Evolutionary conservation across 441 rosid species (phyloP).

Genomic region (Mallotus repandus): DNA sequence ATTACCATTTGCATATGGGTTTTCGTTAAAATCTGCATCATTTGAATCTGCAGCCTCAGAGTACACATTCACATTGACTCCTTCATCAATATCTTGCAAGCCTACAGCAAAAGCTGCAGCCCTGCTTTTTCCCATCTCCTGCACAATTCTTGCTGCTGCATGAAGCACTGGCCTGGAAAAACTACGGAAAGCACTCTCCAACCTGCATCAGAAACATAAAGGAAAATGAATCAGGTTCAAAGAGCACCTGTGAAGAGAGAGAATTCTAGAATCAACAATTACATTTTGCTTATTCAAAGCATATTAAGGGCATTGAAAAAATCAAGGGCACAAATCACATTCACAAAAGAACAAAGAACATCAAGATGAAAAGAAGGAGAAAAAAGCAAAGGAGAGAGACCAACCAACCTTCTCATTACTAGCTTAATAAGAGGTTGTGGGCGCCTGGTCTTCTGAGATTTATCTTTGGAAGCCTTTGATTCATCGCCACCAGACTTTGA

Average conservation of each 20-base stretch:
- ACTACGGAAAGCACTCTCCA: conserved; percentile 99
- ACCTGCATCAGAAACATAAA: conserved; percentile 41
- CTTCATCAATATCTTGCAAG: conserved; percentile 91
- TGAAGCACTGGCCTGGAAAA: conserved; percentile 99
- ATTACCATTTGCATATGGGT: conserved; percentile 81
- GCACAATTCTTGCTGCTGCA: conserved; percentile 99
- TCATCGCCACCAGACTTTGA: conserved; percentile 46
- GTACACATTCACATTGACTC: conserved; percentile 64
- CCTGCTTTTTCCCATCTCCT: conserved; percentile 98
- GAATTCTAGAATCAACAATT: neutral
- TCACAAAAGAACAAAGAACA: neutral
- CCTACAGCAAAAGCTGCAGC: conserved; percentile 99
- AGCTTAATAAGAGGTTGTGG: conserved; percentile 97
- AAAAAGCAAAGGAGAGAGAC: conserved; percentile 11
- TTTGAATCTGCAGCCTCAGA: conserved; percentile 56
- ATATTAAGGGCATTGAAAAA: conserved; percentile 7
- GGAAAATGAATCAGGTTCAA: neutral
- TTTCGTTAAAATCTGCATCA: conserved; percentile 76
- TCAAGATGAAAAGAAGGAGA: neutral
- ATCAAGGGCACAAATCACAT: no score
- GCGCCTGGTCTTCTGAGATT: conserved; percentile 88
- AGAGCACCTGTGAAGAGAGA: neutral
- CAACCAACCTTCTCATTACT: conserved; percentile 94
- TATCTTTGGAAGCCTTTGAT: conserved; percentile 67
- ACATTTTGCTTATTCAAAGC: neutral